Base-by-base conservation (phyloP, 2,329 filamentous ascomycete genomes). In the Neurospora sp. region DNA sequence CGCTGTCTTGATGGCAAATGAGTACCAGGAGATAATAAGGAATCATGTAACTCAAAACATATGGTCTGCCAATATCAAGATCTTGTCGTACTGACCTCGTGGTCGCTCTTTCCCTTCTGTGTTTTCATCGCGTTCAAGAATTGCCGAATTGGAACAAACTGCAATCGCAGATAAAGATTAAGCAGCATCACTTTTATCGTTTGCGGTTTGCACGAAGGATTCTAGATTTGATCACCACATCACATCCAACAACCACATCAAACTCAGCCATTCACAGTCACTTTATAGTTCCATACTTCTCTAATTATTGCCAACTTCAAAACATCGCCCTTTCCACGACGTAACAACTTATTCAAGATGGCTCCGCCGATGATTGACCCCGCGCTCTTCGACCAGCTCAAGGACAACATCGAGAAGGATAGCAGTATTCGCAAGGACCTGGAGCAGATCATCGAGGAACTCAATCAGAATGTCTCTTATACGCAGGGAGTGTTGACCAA, bases 381-480 rank as follows among this genome's bases (percentile, higher is more conserved):
- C 71, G 86, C 87, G 74, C 92, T 98, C 79, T 97, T 98, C 81
- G 88, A 93, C 77, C 87, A 91, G 75, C 89, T 99, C 72, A 95
- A 97, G 81, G 83, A 87, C 71, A 94, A 94, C 80, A 92, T 97
- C 76, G 96, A 98, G 75, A 91, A 96, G 80, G 96, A 98, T 79
- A 86, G 88, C 8, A 84, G 87, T 69, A 89, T 97, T 69, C 89
- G 92, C 77, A 95, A 98, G 83, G 89, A 92, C 76, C 87, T 99
- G 70, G 88, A 90, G 73, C 89, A 93, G 70, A 91, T 97, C 75
- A 86, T 96, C 65, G 91, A 96, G 78, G 87, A 86, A 57, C 87
- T 98, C 43, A 92, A 97, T 77, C 91, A 93, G 77, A 89, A 93
- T 87, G 91, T 92, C 73, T 88, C 92, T 75, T 89, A 89, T 72